Evolutionary conservation across 1,284 basidiomycete genomes (phyloP).

Genomic region (Xanthoconium separans): DNA sequence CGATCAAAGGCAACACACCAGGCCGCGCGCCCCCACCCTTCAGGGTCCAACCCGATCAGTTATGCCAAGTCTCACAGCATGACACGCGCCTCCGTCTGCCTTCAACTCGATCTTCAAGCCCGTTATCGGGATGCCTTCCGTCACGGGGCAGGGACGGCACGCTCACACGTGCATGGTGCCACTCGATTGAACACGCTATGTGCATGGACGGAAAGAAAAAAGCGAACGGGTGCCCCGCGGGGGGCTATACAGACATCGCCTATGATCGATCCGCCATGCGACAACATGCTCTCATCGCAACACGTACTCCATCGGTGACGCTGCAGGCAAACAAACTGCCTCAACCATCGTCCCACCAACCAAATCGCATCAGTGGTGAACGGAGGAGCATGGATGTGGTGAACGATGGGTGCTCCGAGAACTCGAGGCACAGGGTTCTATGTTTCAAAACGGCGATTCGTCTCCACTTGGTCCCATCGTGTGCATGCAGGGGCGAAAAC

Average conservation of each 20-base stretch:
- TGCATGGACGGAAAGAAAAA: background rate
- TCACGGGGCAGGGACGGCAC: background rate
- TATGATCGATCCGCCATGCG: background rate
- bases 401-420: background rate
- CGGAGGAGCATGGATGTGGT: background rate
- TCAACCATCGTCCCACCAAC: background rate
- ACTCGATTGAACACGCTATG: background rate
- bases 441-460: slow-evolving; percentile 5
- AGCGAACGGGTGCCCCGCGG: background rate
- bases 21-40: background rate
- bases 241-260: slow-evolving; percentile 6
- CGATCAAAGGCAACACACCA: background rate
- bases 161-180: background rate
- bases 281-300: background rate
- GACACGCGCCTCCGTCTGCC: background rate
- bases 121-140: background rate
- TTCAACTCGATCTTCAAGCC: background rate
- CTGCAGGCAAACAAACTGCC: background rate
- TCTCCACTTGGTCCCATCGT: too few relatives aligned
- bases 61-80: background rate
- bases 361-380: background rate
- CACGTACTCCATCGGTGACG: background rate
- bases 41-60: background rate
- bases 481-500: too few relatives aligned
- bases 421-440: background rate